phyloP scores from a whole-genome alignment of 495 filamentous ascomycete species.

The Penicillium coprophilum region DNA sequence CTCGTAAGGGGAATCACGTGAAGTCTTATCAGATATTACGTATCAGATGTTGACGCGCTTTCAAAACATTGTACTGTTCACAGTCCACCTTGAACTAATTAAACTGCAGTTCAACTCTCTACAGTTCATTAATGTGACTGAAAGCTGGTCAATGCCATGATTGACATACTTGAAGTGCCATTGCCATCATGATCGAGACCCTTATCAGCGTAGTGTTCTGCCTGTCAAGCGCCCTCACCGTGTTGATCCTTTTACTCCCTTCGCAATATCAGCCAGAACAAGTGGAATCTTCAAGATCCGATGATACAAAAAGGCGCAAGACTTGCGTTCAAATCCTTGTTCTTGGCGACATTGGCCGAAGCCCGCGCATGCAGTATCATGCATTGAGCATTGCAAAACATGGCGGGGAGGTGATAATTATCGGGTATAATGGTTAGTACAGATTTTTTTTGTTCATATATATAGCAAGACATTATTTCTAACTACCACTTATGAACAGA shows the following conservation, averaged over 20 bases:
- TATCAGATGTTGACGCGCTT: neutral
- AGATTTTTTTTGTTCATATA: neutral
- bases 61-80: neutral
- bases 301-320: slow-evolving; percentile 23
- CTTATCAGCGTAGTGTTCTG: slow-evolving; percentile 47
- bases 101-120: neutral
- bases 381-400: slow-evolving; percentile 86
- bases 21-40: slow-evolving; percentile 10
- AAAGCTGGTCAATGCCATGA: neutral
- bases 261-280: slow-evolving; percentile 45
- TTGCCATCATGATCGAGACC: slow-evolving; percentile 41
- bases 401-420: slow-evolving; percentile 75
- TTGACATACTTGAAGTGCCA: neutral
- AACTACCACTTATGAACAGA: slow-evolving; percentile 35
- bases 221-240: slow-evolving; percentile 49
- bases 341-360: slow-evolving; percentile 94
- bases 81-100: neutral
- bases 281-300: slow-evolving; percentile 1
- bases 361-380: slow-evolving; percentile 99
- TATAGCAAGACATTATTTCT: neutral
- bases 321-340: slow-evolving; percentile 79
- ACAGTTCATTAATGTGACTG: neutral
- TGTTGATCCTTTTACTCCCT: slow-evolving; percentile 52
- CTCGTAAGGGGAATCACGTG: slow-evolving; percentile 12
- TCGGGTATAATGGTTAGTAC: slow-evolving; percentile 76